Evolutionary conservation across 179 eudicot species (phyloP).

Genomic region (Silene noctiflora): DNA sequence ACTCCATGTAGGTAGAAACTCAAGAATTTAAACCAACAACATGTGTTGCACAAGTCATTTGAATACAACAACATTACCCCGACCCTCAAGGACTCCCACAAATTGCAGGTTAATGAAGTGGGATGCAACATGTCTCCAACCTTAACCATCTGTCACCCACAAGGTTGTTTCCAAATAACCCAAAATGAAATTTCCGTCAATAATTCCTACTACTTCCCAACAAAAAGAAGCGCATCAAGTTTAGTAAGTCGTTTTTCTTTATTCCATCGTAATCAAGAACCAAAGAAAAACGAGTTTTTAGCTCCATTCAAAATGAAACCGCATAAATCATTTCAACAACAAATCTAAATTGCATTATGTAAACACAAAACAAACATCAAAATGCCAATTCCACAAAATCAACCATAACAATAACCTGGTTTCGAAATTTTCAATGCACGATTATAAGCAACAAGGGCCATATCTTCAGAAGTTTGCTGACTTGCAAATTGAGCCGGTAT

Average conservation of each 20-base stretch:
- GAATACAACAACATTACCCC: background rate
- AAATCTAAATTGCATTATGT: background rate
- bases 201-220: background rate
- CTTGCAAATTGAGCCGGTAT: constrained; percentile 63
- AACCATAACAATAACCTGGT: constrained; percentile 47
- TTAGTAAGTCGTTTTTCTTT: background rate
- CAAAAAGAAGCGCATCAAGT: background rate
- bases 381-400: background rate
- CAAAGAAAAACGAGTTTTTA: background rate
- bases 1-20: background rate
- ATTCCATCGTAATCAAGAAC: background rate
- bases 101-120: background rate
- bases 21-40: background rate
- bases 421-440: constrained; percentile 70
- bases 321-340: background rate
- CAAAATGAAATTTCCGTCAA: background rate
- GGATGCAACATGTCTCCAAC: background rate
- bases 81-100: background rate
- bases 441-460: constrained; percentile 84
- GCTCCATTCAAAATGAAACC: background rate
- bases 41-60: background rate
- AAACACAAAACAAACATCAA: background rate
- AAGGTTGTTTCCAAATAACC: background rate
- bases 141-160: background rate
- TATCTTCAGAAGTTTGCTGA: constrained; percentile 66